phyloP scores from a whole-genome alignment of 257 asterid species.

The Solanum clarkiae region DNA sequence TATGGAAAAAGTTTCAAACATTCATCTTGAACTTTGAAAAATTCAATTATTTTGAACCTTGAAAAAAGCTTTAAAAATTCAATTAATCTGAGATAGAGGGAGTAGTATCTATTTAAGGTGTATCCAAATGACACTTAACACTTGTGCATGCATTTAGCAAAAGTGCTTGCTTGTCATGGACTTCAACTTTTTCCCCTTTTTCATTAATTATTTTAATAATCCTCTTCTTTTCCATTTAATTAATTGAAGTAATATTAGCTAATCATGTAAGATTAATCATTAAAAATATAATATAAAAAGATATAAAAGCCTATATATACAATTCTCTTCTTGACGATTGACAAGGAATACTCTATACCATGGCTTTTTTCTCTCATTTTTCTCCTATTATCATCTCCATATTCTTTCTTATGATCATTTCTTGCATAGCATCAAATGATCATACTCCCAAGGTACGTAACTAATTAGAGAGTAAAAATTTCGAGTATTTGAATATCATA shows the following conservation, averaged over 20 bases:
- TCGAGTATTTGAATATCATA: not conserved
- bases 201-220: not conserved
- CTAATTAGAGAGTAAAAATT: not conserved
- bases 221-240: not conserved
- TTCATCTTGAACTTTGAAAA: too few relatives aligned
- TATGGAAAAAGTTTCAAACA: too few relatives aligned
- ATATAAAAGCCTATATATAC: not conserved
- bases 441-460: not conserved
- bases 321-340: not conserved
- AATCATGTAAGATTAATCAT: not conserved
- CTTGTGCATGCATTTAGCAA: not conserved
- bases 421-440: not conserved
- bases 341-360: not conserved
- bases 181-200: not conserved
- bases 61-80: accelerated
- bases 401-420: not conserved
- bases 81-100: too few relatives aligned
- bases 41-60: too few relatives aligned
- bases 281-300: not conserved
- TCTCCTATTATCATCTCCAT: not conserved
- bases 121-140: not conserved
- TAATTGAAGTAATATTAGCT: not conserved
- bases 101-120: not conserved
- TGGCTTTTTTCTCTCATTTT: not conserved
- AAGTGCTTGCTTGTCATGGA: not conserved